Evolutionary conservation across 768 basidiomycete species (phyloP).

Genomic region (Podaxis pistillaris): DNA sequence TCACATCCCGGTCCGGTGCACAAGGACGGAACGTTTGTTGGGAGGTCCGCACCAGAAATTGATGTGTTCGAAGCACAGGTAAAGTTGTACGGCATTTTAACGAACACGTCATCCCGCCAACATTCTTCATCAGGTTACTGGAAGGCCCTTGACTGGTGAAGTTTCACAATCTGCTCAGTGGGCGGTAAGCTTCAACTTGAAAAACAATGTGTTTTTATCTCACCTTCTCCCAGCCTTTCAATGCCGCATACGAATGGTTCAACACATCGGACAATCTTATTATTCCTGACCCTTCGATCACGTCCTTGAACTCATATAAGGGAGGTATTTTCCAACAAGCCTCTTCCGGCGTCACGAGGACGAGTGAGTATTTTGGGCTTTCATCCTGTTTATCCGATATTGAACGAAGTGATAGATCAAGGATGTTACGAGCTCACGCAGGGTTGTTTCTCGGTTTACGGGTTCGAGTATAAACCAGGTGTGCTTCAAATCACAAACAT

Average conservation of each 20-base stretch:
- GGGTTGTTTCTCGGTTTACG: conserved; percentile 69
- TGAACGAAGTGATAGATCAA: conserved; percentile 44
- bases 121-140: conserved; percentile 26
- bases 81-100: neutral
- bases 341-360: conserved; percentile 64
- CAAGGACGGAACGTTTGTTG: conserved; percentile 74
- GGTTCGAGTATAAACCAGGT: conserved; percentile 81
- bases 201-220: conserved; percentile 9
- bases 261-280: conserved; percentile 59
- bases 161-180: conserved; percentile 88
- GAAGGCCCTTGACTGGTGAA: conserved; percentile 37
- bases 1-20: conserved; percentile 86
- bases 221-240: conserved; percentile 61
- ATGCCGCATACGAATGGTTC: conserved; percentile 66
- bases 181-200: conserved; percentile 48
- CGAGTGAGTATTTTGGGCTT: conserved; percentile 38
- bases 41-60: conserved; percentile 85
- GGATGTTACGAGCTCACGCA: conserved; percentile 58
- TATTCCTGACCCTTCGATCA: conserved; percentile 52
- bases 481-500: neutral
- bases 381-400: neutral
- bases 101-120: conserved; percentile 4
- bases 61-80: conserved; percentile 88
- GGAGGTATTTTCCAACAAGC: conserved; percentile 86
- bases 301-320: conserved; percentile 60